These are phyloP conservation scores for Ophiostoma sp. DNA, from an alignment of 2,329 filamentous ascomycete genomes.

Conservation along the genomic window DNA sequence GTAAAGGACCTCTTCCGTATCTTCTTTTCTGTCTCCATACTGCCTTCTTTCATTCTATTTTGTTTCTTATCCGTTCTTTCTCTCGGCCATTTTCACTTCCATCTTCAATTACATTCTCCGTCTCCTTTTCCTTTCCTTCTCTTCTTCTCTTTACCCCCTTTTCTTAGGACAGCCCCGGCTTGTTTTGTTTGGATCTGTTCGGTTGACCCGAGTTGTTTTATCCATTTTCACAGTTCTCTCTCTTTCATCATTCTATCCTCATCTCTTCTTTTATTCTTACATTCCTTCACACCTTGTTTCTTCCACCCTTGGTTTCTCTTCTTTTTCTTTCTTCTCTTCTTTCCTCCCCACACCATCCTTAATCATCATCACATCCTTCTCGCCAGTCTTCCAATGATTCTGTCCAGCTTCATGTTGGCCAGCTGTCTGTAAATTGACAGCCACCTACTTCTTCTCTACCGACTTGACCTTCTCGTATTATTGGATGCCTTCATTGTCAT, in stretches of 20 bases:
- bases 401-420: neutral
- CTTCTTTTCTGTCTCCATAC: neutral
- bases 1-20: neutral
- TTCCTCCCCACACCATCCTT: neutral
- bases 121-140: neutral
- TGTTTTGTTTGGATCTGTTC: slow-evolving; percentile 20
- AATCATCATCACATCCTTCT: neutral
- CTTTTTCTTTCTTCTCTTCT: no score
- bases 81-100: neutral
- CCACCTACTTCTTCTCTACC: neutral
- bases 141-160: neutral
- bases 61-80: slow-evolving; percentile 10
- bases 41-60: neutral
- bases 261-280: neutral
- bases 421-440: neutral
- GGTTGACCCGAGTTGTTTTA: slow-evolving; percentile 21
- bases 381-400: neutral
- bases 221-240: neutral
- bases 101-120: neutral
- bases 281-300: neutral
- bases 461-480: neutral
- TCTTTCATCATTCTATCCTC: neutral
- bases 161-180: neutral
- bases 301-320: neutral
- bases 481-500: slow-evolving; percentile 7